A percentile compares a stretch with the other conserved stretches of the same genome.
These are phyloP conservation scores for Rosa multiflora DNA, from an alignment of 306 rosid species.

Conservation along the genomic window DNA sequence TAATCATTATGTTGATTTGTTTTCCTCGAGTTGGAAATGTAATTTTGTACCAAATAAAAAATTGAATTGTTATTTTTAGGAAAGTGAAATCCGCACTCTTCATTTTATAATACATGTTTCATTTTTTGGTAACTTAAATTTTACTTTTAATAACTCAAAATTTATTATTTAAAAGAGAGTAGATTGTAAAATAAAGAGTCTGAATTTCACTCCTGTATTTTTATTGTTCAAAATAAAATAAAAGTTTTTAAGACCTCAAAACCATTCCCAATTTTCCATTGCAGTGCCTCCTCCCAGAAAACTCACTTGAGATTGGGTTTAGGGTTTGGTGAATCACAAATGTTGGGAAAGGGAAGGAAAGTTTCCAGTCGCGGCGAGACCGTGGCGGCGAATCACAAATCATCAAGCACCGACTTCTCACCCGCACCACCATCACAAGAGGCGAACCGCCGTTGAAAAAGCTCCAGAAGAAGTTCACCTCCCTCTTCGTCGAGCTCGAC, in stretches of 20 bases:
- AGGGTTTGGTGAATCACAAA: conserved; percentile 11
- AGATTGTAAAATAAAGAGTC: too few species aligned
- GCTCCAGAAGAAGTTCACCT: conserved; percentile 87
- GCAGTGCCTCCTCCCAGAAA: background rate
- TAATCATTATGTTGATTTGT: too few species aligned
- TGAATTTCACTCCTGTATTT: too few species aligned
- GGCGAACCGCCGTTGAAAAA: conserved; percentile 95
- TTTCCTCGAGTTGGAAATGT: too few species aligned
- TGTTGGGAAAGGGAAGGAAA: conserved; percentile 71
- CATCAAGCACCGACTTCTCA: conserved; percentile 87
- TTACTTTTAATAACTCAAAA: too few species aligned
- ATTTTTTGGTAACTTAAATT: too few species aligned
- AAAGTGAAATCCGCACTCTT: too few species aligned
- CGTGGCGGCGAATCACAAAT: conserved; percentile 73
- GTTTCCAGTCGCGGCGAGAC: conserved; percentile 67
- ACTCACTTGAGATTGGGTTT: background rate
- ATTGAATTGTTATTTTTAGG: too few species aligned
- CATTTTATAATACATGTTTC: too few species aligned
- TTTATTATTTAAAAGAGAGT: too few species aligned
- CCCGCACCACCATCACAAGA: conserved; percentile 87
- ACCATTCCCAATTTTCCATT: background rate
- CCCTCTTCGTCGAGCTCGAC: conserved; percentile 63
- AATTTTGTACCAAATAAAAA: too few species aligned
- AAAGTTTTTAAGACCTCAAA: background rate
- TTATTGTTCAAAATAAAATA: too few species aligned